These are phyloP conservation scores for Pleurotus djamor DNA, from an alignment of 768 basidiomycete species.

Conservation along the genomic window DNA sequence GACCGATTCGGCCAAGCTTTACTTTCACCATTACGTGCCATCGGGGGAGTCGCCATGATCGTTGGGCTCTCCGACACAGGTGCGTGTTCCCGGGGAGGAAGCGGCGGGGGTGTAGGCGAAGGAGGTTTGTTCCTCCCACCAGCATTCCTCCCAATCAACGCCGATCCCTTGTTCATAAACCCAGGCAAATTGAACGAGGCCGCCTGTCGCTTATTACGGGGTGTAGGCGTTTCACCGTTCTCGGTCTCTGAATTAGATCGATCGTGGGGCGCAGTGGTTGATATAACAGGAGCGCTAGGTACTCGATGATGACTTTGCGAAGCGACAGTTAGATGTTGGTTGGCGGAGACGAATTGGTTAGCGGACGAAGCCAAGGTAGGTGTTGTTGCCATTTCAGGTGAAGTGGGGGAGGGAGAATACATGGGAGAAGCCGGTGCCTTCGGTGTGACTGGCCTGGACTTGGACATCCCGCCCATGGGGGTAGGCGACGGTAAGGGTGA, in stretches of 20 bases:
- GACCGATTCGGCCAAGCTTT: neutral
- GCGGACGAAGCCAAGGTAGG: neutral
- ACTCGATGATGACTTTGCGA: neutral
- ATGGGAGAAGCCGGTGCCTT: neutral
- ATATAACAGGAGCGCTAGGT: neutral
- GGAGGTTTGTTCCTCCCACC: neutral
- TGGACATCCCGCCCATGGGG: neutral
- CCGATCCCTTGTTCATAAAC: neutral
- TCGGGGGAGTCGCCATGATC: neutral
- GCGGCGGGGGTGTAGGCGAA: neutral
- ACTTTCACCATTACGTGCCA: neutral
- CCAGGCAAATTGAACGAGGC: constrained; percentile 1
- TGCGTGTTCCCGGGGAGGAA: constrained; percentile 1
- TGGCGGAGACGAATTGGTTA: neutral
- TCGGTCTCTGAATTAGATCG: neutral
- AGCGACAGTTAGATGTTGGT: neutral
- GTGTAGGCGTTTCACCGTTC: neutral
- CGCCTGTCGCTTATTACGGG: constrained; percentile 1
- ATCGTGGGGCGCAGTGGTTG: neutral
- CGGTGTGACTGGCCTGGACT: neutral
- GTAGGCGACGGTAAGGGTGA: constrained; percentile 1
- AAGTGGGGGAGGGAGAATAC: neutral
- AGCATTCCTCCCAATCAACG: neutral
- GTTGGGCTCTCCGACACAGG: neutral
- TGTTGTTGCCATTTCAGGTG: neutral